A percentile compares a stretch with the other conserved stretches of the same genome.
phyloP scores from a whole-genome alignment of 1,139 yeast genomes.

The Geotrichum carabidarum region DNA sequence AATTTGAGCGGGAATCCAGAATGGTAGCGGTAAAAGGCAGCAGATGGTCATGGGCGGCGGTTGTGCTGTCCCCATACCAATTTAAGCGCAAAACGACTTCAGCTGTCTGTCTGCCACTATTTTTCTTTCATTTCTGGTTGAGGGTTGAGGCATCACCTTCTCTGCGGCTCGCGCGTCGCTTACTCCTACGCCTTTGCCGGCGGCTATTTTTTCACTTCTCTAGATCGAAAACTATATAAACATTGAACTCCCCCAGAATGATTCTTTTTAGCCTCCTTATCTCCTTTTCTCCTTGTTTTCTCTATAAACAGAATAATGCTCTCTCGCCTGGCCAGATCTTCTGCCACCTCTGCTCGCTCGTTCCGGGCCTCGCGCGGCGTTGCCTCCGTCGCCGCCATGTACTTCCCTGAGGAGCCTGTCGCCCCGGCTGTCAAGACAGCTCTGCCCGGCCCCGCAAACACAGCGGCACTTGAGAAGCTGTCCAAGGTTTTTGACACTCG shows the following conservation, averaged over 20 bases:
- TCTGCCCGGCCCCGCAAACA: conserved; percentile 62
- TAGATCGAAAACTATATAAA: not conserved
- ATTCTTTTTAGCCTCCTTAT: not conserved
- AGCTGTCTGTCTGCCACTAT: too few species aligned
- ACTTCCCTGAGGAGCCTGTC: conserved; percentile 59
- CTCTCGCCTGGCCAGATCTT: conserved; percentile 12
- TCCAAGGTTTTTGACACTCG: conserved; percentile 57
- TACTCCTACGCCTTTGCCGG: not conserved
- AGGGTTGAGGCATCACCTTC: too few species aligned
- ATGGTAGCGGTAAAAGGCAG: too few species aligned
- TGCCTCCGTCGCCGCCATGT: conserved; percentile 33
- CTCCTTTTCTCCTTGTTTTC: not conserved
- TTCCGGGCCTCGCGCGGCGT: conserved; percentile 13
- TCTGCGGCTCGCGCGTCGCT: too few species aligned
- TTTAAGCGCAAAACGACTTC: too few species aligned
- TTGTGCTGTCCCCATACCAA: too few species aligned
- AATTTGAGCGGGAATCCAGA: too few species aligned
- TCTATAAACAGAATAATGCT: conserved; percentile 2
- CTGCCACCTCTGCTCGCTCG: conserved; percentile 3
- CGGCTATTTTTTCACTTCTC: not conserved
- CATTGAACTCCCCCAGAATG: not conserved
- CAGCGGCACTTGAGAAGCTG: conserved; percentile 45
- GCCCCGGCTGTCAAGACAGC: conserved; percentile 51
- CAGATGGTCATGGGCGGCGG: too few species aligned
- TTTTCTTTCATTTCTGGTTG: too few species aligned